Evolutionary conservation across 768 basidiomycete species (phyloP).

Genomic region (Leccinum subgranulosum): DNA sequence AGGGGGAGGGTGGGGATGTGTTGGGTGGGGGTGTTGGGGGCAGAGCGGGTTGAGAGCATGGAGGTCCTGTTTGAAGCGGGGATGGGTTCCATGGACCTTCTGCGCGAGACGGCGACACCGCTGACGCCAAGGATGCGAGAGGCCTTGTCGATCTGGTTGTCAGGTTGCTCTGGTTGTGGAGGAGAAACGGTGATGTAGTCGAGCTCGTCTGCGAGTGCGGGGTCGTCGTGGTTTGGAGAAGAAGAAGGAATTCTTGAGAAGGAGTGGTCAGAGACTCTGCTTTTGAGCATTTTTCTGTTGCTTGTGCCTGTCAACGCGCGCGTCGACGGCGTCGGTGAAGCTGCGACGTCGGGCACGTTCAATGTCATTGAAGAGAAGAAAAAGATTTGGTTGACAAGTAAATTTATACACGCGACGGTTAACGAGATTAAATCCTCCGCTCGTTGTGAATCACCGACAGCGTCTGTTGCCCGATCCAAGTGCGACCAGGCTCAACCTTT

Average conservation of each 20-base stretch:
- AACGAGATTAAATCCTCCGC: constrained; percentile 13
- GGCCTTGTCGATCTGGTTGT: constrained; percentile 64
- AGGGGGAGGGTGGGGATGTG: constrained; percentile 70
- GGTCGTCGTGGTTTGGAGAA: constrained; percentile 8
- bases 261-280: constrained; percentile 50
- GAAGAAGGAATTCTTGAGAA: constrained; percentile 21
- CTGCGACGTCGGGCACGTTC: constrained; percentile 24
- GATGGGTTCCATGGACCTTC: constrained; percentile 81
- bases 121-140: constrained; percentile 71
- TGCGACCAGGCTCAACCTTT: constrained; percentile 55
- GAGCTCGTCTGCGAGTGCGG: constrained; percentile 61
- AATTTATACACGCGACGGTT: background rate
- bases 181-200: constrained; percentile 63
- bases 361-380: background rate
- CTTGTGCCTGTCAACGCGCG: background rate
- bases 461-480: constrained; percentile 77
- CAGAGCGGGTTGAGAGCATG: constrained; percentile 64
- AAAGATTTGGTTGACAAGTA: background rate
- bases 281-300: constrained; percentile 43
- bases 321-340: constrained; percentile 23
- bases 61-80: constrained; percentile 74
- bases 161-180: constrained; percentile 13
- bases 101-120: constrained; percentile 38
- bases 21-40: constrained; percentile 47
- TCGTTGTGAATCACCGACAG: constrained; percentile 44